Percentiles rank a stretch among this genome's conserved stretches.
Evolutionary conservation across 805 yeast species (phyloP).

Genomic region (Candida boleticola): DNA sequence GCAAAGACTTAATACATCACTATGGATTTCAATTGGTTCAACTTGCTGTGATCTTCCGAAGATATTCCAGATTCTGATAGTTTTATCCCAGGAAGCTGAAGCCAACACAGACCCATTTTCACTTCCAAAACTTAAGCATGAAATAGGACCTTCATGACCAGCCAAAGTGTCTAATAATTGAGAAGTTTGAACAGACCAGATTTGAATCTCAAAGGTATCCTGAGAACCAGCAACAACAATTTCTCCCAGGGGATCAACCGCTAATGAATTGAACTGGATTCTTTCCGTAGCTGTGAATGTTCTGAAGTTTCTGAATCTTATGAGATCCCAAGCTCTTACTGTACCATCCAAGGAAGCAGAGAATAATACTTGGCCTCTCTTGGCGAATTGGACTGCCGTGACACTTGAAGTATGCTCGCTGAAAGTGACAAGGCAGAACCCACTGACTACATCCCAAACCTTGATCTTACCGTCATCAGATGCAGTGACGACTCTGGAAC

Average conservation of each 20-base stretch:
- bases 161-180: constrained; percentile 82
- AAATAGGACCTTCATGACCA: constrained; percentile 96
- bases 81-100: constrained; percentile 95
- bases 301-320: constrained; percentile 89
- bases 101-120: constrained; percentile 71
- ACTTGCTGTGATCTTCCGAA: constrained; percentile 84
- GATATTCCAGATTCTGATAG: constrained; percentile 89
- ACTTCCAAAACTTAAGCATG: constrained; percentile 78
- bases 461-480: constrained; percentile 96
- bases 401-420: constrained; percentile 89
- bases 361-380: constrained; percentile 85
- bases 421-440: constrained; percentile 89
- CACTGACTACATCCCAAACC: constrained; percentile 92
- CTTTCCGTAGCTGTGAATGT: constrained; percentile 91
- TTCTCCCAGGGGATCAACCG: constrained; percentile 97
- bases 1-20: constrained; percentile 80
- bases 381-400: constrained; percentile 83
- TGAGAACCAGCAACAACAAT: constrained; percentile 92
- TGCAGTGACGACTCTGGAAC: constrained; percentile 87
- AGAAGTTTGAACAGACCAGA: constrained; percentile 97
- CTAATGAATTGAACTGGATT: constrained; percentile 81
- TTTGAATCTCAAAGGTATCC: constrained; percentile 85
- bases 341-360: constrained; percentile 95
- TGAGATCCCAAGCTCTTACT: constrained; percentile 93
- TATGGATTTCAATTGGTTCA: constrained; percentile 83